Evolutionary conservation across 345 rosid species (phyloP).

Genomic region (Carallia brachiata): DNA sequence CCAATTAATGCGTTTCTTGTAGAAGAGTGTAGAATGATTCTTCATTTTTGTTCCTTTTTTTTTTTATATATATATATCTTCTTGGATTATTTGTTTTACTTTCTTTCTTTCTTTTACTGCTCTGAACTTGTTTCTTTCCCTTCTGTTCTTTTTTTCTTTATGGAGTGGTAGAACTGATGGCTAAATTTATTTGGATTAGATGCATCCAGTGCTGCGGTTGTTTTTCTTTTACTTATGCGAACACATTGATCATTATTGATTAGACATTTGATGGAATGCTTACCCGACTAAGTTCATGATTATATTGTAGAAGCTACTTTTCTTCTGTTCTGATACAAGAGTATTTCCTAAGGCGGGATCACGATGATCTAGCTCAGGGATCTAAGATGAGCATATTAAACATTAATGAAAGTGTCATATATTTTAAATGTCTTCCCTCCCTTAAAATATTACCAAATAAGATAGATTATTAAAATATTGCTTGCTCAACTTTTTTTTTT

Average conservation of each 20-base stretch:
- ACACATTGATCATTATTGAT: not conserved
- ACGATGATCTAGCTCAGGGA: constrained; percentile 90
- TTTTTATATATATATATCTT: too few species aligned
- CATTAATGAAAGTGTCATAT: not conserved
- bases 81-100: too few species aligned
- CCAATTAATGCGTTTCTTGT: too few species aligned
- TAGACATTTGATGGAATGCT: constrained; percentile 11
- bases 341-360: constrained; percentile 94
- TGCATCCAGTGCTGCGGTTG: not conserved
- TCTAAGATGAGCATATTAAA: constrained; percentile 57
- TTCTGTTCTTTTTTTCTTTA: not conserved
- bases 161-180: not conserved
- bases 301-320: constrained; percentile 85
- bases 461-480: too few species aligned
- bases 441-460: too few species aligned
- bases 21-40: too few species aligned
- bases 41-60: too few species aligned
- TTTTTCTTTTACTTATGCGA: not conserved
- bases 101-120: not conserved
- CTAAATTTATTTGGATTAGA: not conserved
- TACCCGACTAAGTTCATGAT: constrained; percentile 28
- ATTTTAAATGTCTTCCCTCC: constrained; percentile 1
- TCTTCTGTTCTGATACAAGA: constrained; percentile 94
- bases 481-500: too few species aligned
- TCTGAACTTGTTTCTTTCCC: not conserved